Evolutionary conservation across 202 grass and related monocot genomes (phyloP), one percentile per base, ranked within the genome.

Genomic region (Eragrostis tef): DNA sequence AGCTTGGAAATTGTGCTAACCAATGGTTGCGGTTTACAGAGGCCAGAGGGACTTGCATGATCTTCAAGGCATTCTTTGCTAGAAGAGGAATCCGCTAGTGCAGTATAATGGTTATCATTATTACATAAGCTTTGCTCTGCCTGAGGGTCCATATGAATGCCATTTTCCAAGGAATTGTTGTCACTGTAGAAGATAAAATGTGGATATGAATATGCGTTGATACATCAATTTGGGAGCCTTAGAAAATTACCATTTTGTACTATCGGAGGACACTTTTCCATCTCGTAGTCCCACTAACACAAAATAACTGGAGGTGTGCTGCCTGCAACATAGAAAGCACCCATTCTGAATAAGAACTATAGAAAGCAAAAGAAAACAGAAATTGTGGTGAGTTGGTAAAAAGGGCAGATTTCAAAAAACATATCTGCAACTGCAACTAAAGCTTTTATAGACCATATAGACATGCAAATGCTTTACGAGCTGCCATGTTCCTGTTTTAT

Each of bases 1-100:
- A 94, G 87, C 71, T 74, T 88, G 45, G 84, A 52, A 45, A 91
- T 68, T 61, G 77, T 86, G 64, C 70, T 86, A 78, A 88, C 8
- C 25, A 75, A 60, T 31, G 78, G 41, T 84, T 39, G 66, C 11
- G 77, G 71, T 78, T 86, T 78, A 11, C 77, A 62, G 52, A 47
- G 34, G 21, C 61, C 83, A 63, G 48, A 79, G 43, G 63, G 71
- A 82, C 57, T 87, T 87, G 63, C 20, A 83, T 49, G 31, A 69
- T 63, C 78, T 58, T 31, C 54, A 75, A 14, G 71, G 60, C 64
- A 77, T 84, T 81, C 73, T 75, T 48, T 64, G 68, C 41, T 21
- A 54, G 51, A 80, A 80, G 73, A 83, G 22, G 73, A 82, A 65
- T 77, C 73, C 25, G 41, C 57, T 71, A 82, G 80, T 43, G 29